Evolutionary conservation across 345 rosid species (phyloP), one percentile per base, ranked within the genome.

Genomic region (Moricandia moricandioides): DNA sequence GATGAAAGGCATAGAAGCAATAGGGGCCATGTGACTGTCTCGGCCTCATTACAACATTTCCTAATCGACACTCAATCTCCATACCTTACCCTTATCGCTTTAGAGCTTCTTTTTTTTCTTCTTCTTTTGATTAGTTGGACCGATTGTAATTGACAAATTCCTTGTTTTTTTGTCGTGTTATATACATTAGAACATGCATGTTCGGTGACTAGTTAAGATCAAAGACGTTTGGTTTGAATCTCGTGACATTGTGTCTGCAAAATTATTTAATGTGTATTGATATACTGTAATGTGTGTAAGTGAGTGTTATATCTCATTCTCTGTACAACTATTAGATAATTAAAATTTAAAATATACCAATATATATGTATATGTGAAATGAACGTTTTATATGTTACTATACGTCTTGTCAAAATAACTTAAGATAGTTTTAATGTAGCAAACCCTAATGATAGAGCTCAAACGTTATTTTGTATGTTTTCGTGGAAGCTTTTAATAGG

Each of bases 41-140:
- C 77, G 72, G 68, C 56, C 69, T 78, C 81, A 71, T 78, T 78
- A 78, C 52, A 78, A 71, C 81, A 71, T 7, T 71, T 77, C 76
- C 52, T 47, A 47, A 47, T 47, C 72, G 51, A 65, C 76, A 58
- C 62, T 34, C 62, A 66, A 12, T 77, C 35, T 77, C 67, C 62
- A 45, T 47, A 58, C 62, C 26, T 77, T 57, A 45, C 43, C 51
- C 55, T 71, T 71, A 64, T 77, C 76, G 80, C 35, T 70, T 64
- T 62, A 37, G 52, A 67, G 7, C n/a, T 7, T 37, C 17, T 17
- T 43, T 49, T 18, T 65, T 35, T 2, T n/a, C 45, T 13, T 43
- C 14, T 13, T 59, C 14, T 13, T 52, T 59, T 55, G 13, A 55
- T 55, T 4, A 24, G 5, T 24, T 64, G 80, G 71, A 64, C 8